phyloP scores from a whole-genome alignment of 176 grass and related monocot species.

The Microstegium vimineum region DNA sequence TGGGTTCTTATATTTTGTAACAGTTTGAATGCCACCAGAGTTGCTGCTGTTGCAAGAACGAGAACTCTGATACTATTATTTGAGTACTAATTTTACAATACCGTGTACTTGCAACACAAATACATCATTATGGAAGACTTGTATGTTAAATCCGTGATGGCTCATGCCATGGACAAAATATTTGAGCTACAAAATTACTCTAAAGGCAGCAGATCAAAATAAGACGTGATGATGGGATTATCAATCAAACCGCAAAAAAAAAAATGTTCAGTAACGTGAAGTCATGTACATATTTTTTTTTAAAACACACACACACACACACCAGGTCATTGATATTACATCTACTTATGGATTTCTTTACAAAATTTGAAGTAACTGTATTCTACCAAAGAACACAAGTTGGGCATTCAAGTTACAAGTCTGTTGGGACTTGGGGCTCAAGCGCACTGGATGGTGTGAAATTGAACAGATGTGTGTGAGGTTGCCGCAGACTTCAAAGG shows the following conservation, averaged over 20 bases:
- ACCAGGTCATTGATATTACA: not conserved
- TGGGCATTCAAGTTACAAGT: not conserved
- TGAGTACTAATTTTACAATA: not conserved
- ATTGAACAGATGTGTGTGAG: not conserved
- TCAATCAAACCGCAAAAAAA: not conserved
- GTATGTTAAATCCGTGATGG: not conserved
- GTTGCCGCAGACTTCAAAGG: not conserved
- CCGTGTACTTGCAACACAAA: not conserved
- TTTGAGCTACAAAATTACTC: not conserved
- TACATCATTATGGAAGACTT: too few species aligned
- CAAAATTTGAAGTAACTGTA: constrained; percentile 5
- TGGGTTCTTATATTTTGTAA: too few species aligned
- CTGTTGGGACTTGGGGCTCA: not conserved
- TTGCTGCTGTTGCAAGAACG: not conserved
- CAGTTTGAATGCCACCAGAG: too few species aligned
- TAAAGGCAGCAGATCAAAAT: not conserved
- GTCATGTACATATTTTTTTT: not conserved
- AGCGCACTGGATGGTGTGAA: not conserved
- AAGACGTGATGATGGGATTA: not conserved
- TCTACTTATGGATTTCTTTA: not conserved
- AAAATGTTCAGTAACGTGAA: not conserved
- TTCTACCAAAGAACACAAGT: not conserved
- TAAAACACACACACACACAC: too few species aligned
- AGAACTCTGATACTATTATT: not conserved
- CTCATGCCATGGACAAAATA: not conserved